These are phyloP conservation scores for Kodamaea derodonti DNA, from an alignment of 1,139 yeast genomes.

Conservation along the genomic window DNA sequence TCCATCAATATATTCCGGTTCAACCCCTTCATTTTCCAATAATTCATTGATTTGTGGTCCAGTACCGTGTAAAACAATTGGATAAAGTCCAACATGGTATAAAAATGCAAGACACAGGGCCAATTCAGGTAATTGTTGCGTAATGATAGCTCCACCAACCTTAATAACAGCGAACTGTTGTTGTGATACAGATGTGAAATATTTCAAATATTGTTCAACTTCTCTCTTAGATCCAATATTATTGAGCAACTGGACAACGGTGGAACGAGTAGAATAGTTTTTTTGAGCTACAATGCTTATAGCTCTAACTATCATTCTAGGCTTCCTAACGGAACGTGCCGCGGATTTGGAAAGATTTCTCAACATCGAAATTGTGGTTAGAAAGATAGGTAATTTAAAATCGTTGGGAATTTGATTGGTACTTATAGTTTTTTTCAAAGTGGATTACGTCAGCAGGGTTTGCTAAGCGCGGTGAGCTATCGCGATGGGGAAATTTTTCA, in stretches of 20 bases:
- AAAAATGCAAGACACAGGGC: conserved; percentile 95
- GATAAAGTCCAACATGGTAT: conserved; percentile 95
- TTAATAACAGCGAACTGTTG: conserved; percentile 98
- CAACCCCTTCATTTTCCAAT: conserved; percentile 90
- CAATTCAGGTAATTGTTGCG: conserved; percentile 86
- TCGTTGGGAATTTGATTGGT: conserved; percentile 5
- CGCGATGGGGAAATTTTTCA: neutral
- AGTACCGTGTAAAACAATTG: conserved; percentile 95
- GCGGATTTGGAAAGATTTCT: conserved; percentile 11
- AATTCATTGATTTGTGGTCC: conserved; percentile 98
- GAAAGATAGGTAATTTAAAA: neutral
- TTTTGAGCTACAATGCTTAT: conserved; percentile 1
- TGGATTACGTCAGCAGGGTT: neutral
- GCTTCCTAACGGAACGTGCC: conserved; percentile 2
- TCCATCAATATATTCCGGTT: conserved; percentile 94
- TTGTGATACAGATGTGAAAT: conserved; percentile 90
- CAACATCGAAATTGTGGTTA: conserved; percentile 10
- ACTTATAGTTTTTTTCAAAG: conserved; percentile 3
- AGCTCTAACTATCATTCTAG: conserved; percentile 4
- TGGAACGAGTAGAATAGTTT: conserved; percentile 70
- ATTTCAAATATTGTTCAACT: conserved; percentile 94
- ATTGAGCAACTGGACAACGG: conserved; percentile 90
- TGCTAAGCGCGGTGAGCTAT: neutral
- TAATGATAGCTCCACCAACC: conserved; percentile 98
- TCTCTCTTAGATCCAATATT: conserved; percentile 96